Percentiles rank a stretch among this genome's conserved stretches.
Conservation (phyloP, 2,329 filamentous ascomycete genomes). For the Hortaea werneckii region DNA sequence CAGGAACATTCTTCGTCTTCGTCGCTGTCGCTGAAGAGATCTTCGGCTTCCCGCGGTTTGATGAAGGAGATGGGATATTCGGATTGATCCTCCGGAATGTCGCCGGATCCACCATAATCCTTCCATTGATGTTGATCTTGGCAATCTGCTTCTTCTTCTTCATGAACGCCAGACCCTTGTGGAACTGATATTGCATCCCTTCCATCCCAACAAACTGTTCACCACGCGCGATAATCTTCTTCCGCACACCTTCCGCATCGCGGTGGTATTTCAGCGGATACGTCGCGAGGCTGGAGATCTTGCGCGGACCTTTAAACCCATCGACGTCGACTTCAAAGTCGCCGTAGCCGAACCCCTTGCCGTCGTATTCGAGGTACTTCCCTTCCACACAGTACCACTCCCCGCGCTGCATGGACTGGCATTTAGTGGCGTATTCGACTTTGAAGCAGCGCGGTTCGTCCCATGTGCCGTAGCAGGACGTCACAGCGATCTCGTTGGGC, state of each 20-base stretch:
- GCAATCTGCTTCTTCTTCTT: constrained; percentile 66
- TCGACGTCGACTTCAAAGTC: constrained; percentile 58
- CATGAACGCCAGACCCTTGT: constrained; percentile 75
- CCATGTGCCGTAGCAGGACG: constrained; percentile 62
- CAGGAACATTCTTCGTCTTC: constrained; percentile 33
- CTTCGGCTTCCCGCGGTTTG: constrained; percentile 53
- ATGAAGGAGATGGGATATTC: constrained; percentile 68
- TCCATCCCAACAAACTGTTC: constrained; percentile 74
- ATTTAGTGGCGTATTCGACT: constrained; percentile 64
- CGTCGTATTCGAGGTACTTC: constrained; percentile 76
- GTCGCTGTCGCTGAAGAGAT: constrained; percentile 43
- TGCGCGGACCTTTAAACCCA: constrained; percentile 68
- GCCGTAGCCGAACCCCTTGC: constrained; percentile 72
- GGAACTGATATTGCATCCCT: constrained; percentile 72
- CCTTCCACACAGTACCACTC: constrained; percentile 70
- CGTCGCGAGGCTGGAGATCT: constrained; percentile 66
- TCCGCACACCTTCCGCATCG: constrained; percentile 53
- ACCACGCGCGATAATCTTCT: constrained; percentile 65
- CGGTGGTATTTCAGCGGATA: constrained; percentile 76
- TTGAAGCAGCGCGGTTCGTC: constrained; percentile 77
- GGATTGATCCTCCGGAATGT: constrained; percentile 77
- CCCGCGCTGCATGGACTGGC: constrained; percentile 58
- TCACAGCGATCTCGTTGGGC: constrained; percentile 68
- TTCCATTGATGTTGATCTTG: constrained; percentile 76
- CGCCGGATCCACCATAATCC: constrained; percentile 78